Conservation (phyloP, 257 asterid genomes). For the Solanum piurae region DNA sequence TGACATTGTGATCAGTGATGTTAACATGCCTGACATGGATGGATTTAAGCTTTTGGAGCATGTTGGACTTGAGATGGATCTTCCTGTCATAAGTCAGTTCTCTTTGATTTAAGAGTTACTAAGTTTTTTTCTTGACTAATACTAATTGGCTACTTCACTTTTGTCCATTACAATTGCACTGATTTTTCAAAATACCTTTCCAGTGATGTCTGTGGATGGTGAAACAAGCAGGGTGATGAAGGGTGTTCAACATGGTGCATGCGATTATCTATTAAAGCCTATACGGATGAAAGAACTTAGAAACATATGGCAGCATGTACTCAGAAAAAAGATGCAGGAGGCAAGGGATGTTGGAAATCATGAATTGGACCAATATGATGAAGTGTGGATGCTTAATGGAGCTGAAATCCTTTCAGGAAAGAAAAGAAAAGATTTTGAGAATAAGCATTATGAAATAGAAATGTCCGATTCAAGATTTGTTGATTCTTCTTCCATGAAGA, state of each 20-base stretch:
- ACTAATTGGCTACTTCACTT: background rate
- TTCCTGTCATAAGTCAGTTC: slow-evolving; percentile 82
- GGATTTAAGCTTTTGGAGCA: slow-evolving; percentile 94
- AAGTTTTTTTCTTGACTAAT: background rate
- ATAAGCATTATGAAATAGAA: slow-evolving; percentile 35
- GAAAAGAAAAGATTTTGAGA: slow-evolving; percentile 51
- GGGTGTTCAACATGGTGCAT: slow-evolving; percentile 74
- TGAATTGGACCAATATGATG: slow-evolving; percentile 37
- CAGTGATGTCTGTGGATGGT: slow-evolving; percentile 87
- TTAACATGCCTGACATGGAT: slow-evolving; percentile 98
- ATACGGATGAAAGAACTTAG: slow-evolving; percentile 64
- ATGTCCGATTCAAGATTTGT: slow-evolving; percentile 3
- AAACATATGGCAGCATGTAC: slow-evolving; percentile 85
- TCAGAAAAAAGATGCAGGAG: slow-evolving; percentile 50
- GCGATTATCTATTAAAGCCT: slow-evolving; percentile 80
- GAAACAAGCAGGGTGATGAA: slow-evolving; percentile 77
- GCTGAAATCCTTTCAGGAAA: slow-evolving; percentile 38
- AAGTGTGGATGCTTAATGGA: slow-evolving; percentile 31
- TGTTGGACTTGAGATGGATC: slow-evolving; percentile 95
- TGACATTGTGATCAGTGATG: slow-evolving; percentile 90
- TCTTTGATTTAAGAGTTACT: background rate
- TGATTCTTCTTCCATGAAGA: slow-evolving; percentile 49
- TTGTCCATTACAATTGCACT: background rate
- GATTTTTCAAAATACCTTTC: background rate
- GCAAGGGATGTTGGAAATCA: slow-evolving; percentile 33